Percentiles rank a stretch among this genome's conserved stretches.
Evolutionary conservation across 805 yeast genomes (phyloP).

Genomic region (Saccharomycopsis sp.): DNA sequence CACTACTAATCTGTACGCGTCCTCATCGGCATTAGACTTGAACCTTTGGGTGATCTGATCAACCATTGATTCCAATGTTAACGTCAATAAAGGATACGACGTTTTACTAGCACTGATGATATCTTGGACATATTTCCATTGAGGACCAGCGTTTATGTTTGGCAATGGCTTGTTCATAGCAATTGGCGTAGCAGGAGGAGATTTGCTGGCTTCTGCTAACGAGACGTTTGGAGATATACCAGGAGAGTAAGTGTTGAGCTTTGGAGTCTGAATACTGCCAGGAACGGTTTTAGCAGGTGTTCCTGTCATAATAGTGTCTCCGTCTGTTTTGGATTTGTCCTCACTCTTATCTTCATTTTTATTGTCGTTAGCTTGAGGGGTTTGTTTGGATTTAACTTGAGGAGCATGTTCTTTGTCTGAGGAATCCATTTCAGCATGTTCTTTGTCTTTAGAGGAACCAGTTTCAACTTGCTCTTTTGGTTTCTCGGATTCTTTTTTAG

Average conservation of each 20-base stretch:
- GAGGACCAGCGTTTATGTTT: conserved; percentile 36
- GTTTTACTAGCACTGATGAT: conserved; percentile 92
- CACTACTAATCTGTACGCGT: conserved; percentile 86
- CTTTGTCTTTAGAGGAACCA: neutral
- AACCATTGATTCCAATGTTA: conserved; percentile 88
- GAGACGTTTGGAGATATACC: conserved; percentile 27
- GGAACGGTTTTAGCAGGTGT: neutral
- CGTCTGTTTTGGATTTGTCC: too few relatives aligned
- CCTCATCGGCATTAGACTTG: conserved; percentile 92
- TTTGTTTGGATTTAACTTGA: too few relatives aligned
- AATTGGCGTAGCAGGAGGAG: conserved; percentile 3
- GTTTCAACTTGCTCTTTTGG: neutral
- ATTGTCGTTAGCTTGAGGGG: too few relatives aligned
- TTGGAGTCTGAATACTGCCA: neutral
- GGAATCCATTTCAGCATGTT: neutral
- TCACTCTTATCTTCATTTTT: too few relatives aligned
- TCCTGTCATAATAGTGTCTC: neutral
- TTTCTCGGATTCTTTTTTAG: neutral
- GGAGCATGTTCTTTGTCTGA: too few relatives aligned
- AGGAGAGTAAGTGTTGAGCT: neutral
- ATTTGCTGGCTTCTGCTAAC: neutral
- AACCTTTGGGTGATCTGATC: conserved; percentile 93
- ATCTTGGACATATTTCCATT: conserved; percentile 91
- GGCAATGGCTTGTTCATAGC: neutral
- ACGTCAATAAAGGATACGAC: conserved; percentile 87